These are phyloP conservation scores for Entoloma clypeatum DNA, from an alignment of 1,284 basidiomycete species.

Conservation along the genomic window DNA sequence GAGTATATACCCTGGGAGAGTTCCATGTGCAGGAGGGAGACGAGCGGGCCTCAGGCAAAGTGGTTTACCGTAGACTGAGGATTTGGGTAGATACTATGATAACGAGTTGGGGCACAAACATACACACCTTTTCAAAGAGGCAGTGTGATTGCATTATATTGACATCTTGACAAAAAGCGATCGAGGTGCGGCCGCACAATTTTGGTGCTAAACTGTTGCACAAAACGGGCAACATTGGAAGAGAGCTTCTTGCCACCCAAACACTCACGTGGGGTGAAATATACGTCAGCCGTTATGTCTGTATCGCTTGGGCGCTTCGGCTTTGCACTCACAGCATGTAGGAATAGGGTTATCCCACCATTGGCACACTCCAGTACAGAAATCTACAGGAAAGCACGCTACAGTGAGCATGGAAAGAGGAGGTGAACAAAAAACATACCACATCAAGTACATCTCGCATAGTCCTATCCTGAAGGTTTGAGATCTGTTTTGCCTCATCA, in stretches of 20 bases:
- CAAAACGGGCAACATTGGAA: too few species aligned
- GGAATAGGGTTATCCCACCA: constrained; percentile 12
- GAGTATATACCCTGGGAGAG: not conserved
- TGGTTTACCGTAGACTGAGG: not conserved
- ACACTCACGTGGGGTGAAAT: too few species aligned
- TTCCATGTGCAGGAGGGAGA: constrained; percentile 2
- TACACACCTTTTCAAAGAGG: too few species aligned
- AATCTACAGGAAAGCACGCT: constrained; percentile 7
- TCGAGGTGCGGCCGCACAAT: too few species aligned
- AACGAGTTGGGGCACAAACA: not conserved
- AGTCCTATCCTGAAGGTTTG: not conserved
- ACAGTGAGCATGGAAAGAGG: not conserved
- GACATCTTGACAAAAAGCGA: too few species aligned
- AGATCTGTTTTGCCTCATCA: constrained; percentile 3
- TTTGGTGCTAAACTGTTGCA: too few species aligned
- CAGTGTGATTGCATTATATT: too few species aligned
- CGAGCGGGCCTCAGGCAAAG: constrained; percentile 1
- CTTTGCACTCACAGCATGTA: too few species aligned
- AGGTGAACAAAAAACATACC: constrained; percentile 3
- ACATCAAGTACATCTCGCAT: constrained; percentile 7
- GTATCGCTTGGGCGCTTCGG: too few species aligned
- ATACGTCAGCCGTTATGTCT: too few species aligned
- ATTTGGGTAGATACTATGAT: not conserved
- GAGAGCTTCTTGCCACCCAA: too few species aligned
- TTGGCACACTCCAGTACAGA: constrained; percentile 6